phyloP scores from a whole-genome alignment of 371 early-diverging fungal species.

The Lichtheimia hyalospora region DNA sequence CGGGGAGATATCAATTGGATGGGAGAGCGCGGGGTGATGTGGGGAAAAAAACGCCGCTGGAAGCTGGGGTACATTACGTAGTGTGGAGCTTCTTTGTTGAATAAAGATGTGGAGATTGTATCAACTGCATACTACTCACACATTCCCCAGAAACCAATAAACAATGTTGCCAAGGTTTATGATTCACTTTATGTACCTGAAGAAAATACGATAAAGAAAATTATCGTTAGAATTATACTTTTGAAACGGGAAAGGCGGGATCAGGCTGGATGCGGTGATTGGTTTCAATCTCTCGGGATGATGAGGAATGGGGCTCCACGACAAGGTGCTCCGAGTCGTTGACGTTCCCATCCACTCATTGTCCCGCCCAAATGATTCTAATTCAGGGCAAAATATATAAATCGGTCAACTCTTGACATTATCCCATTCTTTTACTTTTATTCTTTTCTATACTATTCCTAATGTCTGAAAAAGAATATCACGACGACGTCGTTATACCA shows the following conservation, averaged over 20 bases:
- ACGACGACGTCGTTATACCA: slow-evolving; percentile 4
- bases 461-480: slow-evolving; percentile 5
- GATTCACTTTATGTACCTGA: not conserved
- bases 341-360: not conserved
- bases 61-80: not conserved
- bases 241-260: slow-evolving; percentile 5
- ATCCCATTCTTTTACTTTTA: not conserved
- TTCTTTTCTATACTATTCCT: not conserved
- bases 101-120: not conserved
- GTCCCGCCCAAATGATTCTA: too few species aligned
- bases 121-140: not conserved
- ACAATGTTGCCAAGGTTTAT: too few species aligned
- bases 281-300: slow-evolving; percentile 7
- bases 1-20: slow-evolving; percentile 4
- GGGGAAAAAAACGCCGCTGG: slow-evolving; percentile 7
- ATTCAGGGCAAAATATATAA: not conserved
- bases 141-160: not conserved
- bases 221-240: too few species aligned
- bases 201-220: not conserved
- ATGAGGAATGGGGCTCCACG: not conserved
- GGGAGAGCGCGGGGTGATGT: slow-evolving; percentile 14
- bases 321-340: too few species aligned
- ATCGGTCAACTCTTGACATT: not conserved
- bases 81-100: not conserved
- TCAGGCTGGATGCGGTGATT: slow-evolving; percentile 11